These are phyloP conservation scores for Tuber magnatum DNA, from an alignment of 495 filamentous ascomycete genomes.

Conservation along the genomic window DNA sequence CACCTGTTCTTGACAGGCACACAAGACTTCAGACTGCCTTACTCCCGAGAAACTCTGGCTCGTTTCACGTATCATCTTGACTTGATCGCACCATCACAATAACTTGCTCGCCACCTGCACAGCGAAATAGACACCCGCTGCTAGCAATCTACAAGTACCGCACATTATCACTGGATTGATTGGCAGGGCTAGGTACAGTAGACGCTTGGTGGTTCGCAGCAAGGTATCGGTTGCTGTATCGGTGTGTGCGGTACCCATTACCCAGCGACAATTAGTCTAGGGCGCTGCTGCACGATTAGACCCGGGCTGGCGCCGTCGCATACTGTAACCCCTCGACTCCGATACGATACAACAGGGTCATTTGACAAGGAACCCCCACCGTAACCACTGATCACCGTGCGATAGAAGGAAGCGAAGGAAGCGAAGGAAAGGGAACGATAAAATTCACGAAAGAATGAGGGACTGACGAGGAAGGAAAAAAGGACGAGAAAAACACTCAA, in stretches of 20 bases:
- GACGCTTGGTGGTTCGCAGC: slow-evolving; percentile 12
- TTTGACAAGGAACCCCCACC: slow-evolving; percentile 22
- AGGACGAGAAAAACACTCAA: slow-evolving; percentile 8
- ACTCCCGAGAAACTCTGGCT: background rate
- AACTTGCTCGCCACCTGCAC: background rate
- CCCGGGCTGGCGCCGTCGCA: slow-evolving; percentile 23
- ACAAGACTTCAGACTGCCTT: background rate
- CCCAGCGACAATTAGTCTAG: background rate
- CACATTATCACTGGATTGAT: slow-evolving; percentile 22
- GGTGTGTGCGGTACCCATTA: background rate
- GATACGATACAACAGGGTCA: slow-evolving; percentile 2
- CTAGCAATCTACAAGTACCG: slow-evolving; percentile 19
- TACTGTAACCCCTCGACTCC: slow-evolving; percentile 7
- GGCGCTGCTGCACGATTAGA: slow-evolving; percentile 23
- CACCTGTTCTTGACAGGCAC: background rate
- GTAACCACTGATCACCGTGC: background rate
- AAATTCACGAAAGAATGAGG: slow-evolving; percentile 7
- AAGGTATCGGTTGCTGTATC: background rate
- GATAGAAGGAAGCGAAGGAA: slow-evolving; percentile 3
- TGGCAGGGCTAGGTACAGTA: slow-evolving; percentile 23
- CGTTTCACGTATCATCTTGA: background rate
- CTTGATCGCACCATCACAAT: background rate
- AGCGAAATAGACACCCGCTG: slow-evolving; percentile 16
- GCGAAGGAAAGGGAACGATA: slow-evolving; percentile 4
- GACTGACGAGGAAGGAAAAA: slow-evolving; percentile 9